These are phyloP conservation scores for Porogramme epimiltina DNA, from an alignment of 1,284 basidiomycete species.

Conservation along the genomic window DNA sequence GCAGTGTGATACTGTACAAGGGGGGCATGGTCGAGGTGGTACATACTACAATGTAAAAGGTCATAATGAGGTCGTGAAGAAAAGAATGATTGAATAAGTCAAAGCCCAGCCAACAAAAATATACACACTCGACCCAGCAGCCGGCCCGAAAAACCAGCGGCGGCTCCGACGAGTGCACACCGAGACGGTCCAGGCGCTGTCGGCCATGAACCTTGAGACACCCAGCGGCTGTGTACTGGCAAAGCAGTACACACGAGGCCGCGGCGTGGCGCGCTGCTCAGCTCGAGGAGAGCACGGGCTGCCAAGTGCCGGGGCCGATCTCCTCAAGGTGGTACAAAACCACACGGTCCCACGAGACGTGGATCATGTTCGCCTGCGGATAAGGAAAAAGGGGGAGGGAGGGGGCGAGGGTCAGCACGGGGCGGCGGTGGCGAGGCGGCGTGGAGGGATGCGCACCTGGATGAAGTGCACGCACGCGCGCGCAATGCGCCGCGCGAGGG, in stretches of 20 bases:
- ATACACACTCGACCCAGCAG: background rate
- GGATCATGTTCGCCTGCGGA: constrained; percentile 60
- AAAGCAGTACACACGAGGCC: background rate
- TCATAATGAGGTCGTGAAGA: background rate
- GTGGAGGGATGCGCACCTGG: constrained; percentile 56
- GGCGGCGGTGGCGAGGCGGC: constrained; percentile 11
- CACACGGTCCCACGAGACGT: constrained; percentile 67
- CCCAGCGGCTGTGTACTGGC: no score
- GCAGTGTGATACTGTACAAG: no score
- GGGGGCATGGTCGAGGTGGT: no score
- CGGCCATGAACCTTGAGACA: no score
- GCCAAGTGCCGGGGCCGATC: constrained; percentile 67
- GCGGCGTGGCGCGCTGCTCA: constrained; percentile 26
- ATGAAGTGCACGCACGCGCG: constrained; percentile 76
- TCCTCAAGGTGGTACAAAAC: constrained; percentile 76
- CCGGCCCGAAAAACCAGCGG: background rate
- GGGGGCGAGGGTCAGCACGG: constrained; percentile 11
- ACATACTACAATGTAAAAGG: background rate
- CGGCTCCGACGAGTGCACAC: background rate
- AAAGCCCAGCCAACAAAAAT: constrained; percentile 5
- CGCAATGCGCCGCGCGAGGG: constrained; percentile 66
- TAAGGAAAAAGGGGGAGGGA: constrained; percentile 14
- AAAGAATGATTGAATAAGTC: background rate
- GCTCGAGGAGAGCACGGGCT: constrained; percentile 48
- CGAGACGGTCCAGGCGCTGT: background rate